Evolutionary conservation across 1,284 basidiomycete species (phyloP).

Genomic region (Ceratobasidium sp.): DNA sequence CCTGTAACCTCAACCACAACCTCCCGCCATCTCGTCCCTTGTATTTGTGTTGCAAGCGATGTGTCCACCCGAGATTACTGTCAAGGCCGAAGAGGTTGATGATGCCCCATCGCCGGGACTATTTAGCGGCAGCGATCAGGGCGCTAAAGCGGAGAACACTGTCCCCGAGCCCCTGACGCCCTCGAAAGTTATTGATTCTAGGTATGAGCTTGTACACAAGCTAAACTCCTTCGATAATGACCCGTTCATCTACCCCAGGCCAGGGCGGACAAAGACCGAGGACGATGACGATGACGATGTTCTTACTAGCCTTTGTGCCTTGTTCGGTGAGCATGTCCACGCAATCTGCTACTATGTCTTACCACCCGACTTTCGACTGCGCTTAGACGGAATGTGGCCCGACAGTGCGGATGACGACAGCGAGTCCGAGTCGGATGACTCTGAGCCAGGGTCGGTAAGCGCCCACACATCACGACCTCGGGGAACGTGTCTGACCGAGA

Average conservation of each 20-base stretch:
- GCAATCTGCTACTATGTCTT: background rate
- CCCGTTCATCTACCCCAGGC: background rate
- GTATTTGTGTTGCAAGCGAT: background rate
- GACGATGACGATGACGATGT: constrained; percentile 7
- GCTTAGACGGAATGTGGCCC: constrained; percentile 15
- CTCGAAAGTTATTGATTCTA: background rate
- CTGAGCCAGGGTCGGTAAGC: constrained; percentile 22
- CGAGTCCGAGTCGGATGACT: constrained; percentile 19
- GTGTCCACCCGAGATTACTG: background rate
- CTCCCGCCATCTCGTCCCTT: background rate
- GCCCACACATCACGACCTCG: background rate
- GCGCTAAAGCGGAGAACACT: constrained; percentile 14
- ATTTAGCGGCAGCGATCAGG: background rate
- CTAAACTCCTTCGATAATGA: background rate
- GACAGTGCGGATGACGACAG: constrained; percentile 1
- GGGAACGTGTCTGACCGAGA: background rate
- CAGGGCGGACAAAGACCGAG: background rate
- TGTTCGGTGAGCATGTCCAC: background rate
- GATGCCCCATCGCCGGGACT: background rate
- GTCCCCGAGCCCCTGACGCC: background rate
- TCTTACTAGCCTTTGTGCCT: background rate
- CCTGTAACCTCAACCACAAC: constrained; percentile 20
- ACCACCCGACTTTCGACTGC: background rate
- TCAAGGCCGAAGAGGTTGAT: constrained; percentile 3
- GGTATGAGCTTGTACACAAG: background rate